These are phyloP conservation scores for Lipomyces starkeyi DNA, from an alignment of 805 yeast genomes.

Conservation along the genomic window DNA sequence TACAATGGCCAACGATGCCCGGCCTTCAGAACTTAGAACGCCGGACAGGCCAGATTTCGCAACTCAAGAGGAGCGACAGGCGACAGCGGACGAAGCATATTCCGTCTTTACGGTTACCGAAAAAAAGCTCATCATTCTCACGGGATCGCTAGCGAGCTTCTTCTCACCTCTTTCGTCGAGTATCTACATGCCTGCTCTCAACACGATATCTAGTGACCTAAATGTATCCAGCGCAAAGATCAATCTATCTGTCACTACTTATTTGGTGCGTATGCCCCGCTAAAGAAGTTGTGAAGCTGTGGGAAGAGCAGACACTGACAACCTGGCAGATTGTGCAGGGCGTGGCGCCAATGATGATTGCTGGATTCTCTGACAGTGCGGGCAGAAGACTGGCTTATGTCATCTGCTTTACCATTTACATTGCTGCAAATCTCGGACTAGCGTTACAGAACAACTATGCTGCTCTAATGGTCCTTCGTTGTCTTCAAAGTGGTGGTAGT, in stretches of 20 bases:
- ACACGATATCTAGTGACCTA: constrained; percentile 61
- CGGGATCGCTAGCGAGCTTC: constrained; percentile 57
- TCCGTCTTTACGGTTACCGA: constrained; percentile 18
- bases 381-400: constrained; percentile 77
- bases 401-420: constrained; percentile 59
- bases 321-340: constrained; percentile 19
- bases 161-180: constrained; percentile 77
- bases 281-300: background rate
- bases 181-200: constrained; percentile 80
- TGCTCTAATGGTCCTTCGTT: constrained; percentile 65
- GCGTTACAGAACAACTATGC: constrained; percentile 65
- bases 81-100: constrained; percentile 7
- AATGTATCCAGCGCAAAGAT: constrained; percentile 59
- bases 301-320: background rate
- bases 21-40: background rate
- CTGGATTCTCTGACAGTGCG: constrained; percentile 66
- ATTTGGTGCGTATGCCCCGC: constrained; percentile 52
- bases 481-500: constrained; percentile 75
- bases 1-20: background rate
- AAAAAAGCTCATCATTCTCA: constrained; percentile 47
- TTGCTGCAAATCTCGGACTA: constrained; percentile 68
- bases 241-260: constrained; percentile 76
- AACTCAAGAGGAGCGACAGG: background rate
- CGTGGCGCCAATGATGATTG: constrained; percentile 49
- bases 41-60: background rate